Evolutionary conservation across 805 yeast genomes (phyloP), one percentile per base, ranked within the genome.

Genomic region (Wickerhamomyces rabaulensis): DNA sequence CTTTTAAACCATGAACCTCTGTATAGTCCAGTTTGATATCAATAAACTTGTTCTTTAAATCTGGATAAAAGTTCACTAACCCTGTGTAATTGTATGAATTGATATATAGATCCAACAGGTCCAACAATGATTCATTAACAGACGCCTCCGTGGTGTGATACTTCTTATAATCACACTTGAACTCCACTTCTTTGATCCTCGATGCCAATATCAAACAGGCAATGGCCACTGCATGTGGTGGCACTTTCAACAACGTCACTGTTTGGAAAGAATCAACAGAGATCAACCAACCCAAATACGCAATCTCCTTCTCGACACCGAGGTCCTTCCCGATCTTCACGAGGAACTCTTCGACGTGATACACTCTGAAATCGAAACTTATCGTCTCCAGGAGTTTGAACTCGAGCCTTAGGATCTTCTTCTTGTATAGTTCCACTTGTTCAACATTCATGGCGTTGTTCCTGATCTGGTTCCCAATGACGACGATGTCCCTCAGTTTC

Each of bases 341-440:
- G 9, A 86, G 71, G 52, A 80, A 74, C 53, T 78, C 81, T 61
- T 88, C 96, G 23, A 80, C 74, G 42, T 78, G 79, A 43, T 80
- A 79, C 39, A 78, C 73, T 53, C 95, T 73, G 57, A 88, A 87
- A 62, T 90, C 96, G 60, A 90, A 91, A 20, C 84, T 79, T 53
- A 85, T 76, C 1, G 87, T 74, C 58, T 90, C 96, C 53, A 91
- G 68, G 42, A 90, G 69, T 58, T 79, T 82, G 54, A 82, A 80
- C 62, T 90, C 97, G 33, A 84, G 56, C 16, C 69, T 69, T 54
- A 87, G 65, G 2, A 87, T 68, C 36, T 73, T 70, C 54, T 74
- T 78, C 46, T 83, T 72, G 53, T 80, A 82, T 23, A 67, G 70
- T 21, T 85, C 92, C 9, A 76, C 48, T 44, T 60, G 51, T 7